These are phyloP conservation scores for Hypholoma fasciculare DNA, from an alignment of 768 basidiomycete genomes.

Conservation along the genomic window DNA sequence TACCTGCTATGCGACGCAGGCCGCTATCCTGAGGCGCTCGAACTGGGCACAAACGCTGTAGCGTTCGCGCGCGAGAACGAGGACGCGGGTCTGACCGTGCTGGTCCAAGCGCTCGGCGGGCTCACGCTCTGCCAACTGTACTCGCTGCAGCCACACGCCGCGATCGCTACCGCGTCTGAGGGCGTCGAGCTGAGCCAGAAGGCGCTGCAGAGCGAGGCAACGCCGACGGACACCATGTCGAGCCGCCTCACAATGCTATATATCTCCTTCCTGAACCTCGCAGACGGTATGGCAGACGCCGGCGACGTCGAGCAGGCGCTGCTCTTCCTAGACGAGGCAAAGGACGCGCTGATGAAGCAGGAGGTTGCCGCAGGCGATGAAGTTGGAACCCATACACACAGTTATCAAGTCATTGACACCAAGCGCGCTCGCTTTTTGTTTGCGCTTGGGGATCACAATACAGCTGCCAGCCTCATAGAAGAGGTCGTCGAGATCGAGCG, in stretches of 20 bases:
- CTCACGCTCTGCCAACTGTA: background rate
- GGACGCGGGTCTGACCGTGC: background rate
- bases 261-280: background rate
- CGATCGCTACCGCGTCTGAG: background rate
- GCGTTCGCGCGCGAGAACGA: background rate
- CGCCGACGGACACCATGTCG: background rate
- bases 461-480: background rate
- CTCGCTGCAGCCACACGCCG: background rate
- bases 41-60: background rate
- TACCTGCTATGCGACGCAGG: constrained; percentile 2
- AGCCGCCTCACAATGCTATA: background rate
- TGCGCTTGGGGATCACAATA: background rate
- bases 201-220: background rate
- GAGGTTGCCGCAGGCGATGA: background rate
- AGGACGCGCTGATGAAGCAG: background rate
- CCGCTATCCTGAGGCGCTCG: background rate
- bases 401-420: background rate
- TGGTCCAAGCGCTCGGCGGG: background rate
- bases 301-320: background rate
- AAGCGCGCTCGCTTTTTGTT: background rate
- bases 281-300: background rate
- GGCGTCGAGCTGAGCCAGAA: background rate
- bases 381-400: background rate
- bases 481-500: background rate
- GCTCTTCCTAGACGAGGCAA: background rate